Evolutionary conservation across 2,329 filamentous ascomycete species (phyloP), one percentile per base, ranked within the genome.

Genomic region (Mollisiaceae sp.): DNA sequence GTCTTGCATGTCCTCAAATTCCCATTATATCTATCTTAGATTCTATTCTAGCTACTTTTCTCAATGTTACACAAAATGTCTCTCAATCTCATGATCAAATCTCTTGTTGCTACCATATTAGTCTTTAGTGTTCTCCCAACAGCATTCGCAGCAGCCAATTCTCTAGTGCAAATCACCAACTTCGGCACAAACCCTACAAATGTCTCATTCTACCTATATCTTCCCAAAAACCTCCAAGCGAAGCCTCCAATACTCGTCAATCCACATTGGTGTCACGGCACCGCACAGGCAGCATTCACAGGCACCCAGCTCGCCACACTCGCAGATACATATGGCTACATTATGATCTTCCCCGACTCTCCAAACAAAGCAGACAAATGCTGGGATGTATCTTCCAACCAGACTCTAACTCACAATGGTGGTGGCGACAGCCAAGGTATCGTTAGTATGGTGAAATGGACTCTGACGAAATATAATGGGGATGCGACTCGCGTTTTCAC

Each of bases 381-480:
- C 78, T 89, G 85, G 84, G 86, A 89, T 66, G 85, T 88, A 2
- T 82, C 81, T 15, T 83, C 81, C 22, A 77, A 76, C 35, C 76
- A 77, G 41, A 80, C 85, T 0, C 79, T 89, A 0, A 83, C 80
- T 2, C 85, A 86, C 70, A 79, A 84, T 60, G 86, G 84, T 15
- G 85, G 85, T 22, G 83, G 83, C 0, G 83, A 88, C 73, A 83
- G 80, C 56, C 82, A 82, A 39, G 79, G 80, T 0, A 84, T 89
- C 65, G 83, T 81, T 27, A 86, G 83, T 70, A 88, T 88, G 85
- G 84, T 88, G 62, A 78, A 75, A 38, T 87, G 85, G 71, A 79
- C 83, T 2, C 73, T 87, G 24, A 66, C 74, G 9, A 79, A 79
- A 71, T 86, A 88, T 75, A 77, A 78, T 2, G 84, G 78, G 27